These are phyloP conservation scores for Prinsepia uniflora DNA, from an alignment of 306 rosid species.

Conservation along the genomic window DNA sequence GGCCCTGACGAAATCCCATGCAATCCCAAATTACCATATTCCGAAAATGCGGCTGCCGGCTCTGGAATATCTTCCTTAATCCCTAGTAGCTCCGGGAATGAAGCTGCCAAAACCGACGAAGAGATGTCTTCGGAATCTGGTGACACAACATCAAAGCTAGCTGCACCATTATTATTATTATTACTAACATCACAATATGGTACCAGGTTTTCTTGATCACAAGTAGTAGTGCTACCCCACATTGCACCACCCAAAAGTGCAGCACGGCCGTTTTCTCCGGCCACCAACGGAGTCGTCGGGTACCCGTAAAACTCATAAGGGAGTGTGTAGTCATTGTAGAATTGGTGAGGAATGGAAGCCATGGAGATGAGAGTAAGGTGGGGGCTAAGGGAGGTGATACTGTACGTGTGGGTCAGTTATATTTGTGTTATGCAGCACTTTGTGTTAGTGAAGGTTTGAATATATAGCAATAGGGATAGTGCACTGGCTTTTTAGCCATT, in stretches of 20 bases:
- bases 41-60: slow-evolving; percentile 29
- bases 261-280: neutral
- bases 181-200: slow-evolving; percentile 37
- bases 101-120: slow-evolving; percentile 30
- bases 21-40: slow-evolving; percentile 28
- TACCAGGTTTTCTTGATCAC: slow-evolving; percentile 29
- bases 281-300: slow-evolving; percentile 13
- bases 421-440: neutral
- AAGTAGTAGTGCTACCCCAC: slow-evolving; percentile 31
- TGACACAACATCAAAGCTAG: slow-evolving; percentile 2
- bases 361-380: slow-evolving; percentile 28
- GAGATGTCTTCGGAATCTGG: slow-evolving; percentile 13
- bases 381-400: neutral
- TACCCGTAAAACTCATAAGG: slow-evolving; percentile 28
- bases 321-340: slow-evolving; percentile 45
- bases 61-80: slow-evolving; percentile 29
- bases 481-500: neutral
- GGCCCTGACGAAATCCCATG: slow-evolving; percentile 30
- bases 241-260: slow-evolving; percentile 24
- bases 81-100: slow-evolving; percentile 33
- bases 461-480: slow-evolving; percentile 19
- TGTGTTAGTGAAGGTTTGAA: neutral
- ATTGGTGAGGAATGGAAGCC: slow-evolving; percentile 47
- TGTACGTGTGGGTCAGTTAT: neutral
- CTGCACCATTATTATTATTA: neutral